Base-by-base conservation (phyloP, 2,329 filamentous ascomycete species). In the Triangularia setosa region DNA sequence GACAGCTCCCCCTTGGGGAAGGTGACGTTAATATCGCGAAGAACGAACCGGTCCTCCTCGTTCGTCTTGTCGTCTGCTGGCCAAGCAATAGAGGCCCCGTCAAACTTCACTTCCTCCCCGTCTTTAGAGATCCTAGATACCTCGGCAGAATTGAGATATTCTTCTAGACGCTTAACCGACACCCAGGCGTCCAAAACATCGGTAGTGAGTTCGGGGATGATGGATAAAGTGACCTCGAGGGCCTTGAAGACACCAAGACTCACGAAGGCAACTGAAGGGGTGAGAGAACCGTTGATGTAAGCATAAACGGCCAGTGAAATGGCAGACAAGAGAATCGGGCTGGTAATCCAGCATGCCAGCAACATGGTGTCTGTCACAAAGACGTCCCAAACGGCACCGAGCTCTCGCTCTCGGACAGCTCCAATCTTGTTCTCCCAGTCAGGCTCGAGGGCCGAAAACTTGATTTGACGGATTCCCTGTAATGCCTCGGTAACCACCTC, bases 391-490 rank as follows among this genome's bases (percentile, higher is more conserved):
- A 91, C 82, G 23, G 85, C 85, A 4, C 77, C 75, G 9, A 94
- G 81, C 73, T 94, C 91, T 56, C 82, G 84, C 53, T 87, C 83
- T 71, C 91, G 82, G 7, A 88, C 84, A 66, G 83, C 75, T 66
- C 82, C 76, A 73, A 95, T 90, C 66, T 88, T 90, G 16, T 82
- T 80, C 73, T 92, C 86, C 91, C 91, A 94, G 69, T 90, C 86
- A 21, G 80, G 77, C 74, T 94, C 91, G 1, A 92, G 77, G 0
- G 91, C 91, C 0, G 90, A 90, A 70, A 94, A 93, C 72, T 95
- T 95, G 77, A 95, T 92, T 75, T 95, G 91, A 1, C 90, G 85
- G 68, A 94, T 93, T 7, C 91, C 91, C 69, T 90, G 85, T 1
- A 95, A 78, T 0, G 89, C 90, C 74, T 95, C 91, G 1, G 90